Base-by-base conservation (phyloP, 768 basidiomycete genomes). In the Phaeotremella skinneri region DNA sequence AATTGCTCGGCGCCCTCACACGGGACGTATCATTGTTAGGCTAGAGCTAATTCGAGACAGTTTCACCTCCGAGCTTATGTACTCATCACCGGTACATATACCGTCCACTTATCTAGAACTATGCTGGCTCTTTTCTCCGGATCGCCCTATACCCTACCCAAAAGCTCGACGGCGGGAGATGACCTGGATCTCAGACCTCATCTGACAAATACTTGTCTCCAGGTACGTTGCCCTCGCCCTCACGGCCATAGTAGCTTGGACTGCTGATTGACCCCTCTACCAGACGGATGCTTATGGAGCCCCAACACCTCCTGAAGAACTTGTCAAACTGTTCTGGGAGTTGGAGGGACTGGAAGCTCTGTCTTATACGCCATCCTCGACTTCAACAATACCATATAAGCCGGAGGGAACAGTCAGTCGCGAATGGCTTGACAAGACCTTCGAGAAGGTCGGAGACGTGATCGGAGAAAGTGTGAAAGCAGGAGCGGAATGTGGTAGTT, bases 51-150 rank as follows among this genome's bases (percentile, higher is more conserved):
- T 14, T 20, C 13, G 43, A 45, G 42, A 25, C 76, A 99, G 90
- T 98, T 98, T 76, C 96, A 99, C 76, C 82, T 99, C 43, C 84
- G 96, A 42, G 88, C 86, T 5, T 99, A 99, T 76, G 78, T 79
- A 48, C 69, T 80, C 42, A 64, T 79, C 20, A 76, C 84, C 1
- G 89, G 89, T 4, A 86, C 87, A 25, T 81, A 93, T 37, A 84
- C 82, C 55, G 80, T 98, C 16, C 93, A 86, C 78, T 81, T 97
- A 45, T 89, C 89, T 67, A 82, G 85, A 51, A 85, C 86, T 13
- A 84, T 91, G 63, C 83, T 99, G 20, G 91, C 92, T 2, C 79
- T 99, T 2, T 98, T 98, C 77, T 88, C 94, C 2, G 80, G 86
- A 1, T 80, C 82, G 6, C 84, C 88, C 1, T 98, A 93, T 72